Evolutionary conservation across 352 stramenopile genomes (phyloP).

Genomic region (Blastocystis sp.): DNA sequence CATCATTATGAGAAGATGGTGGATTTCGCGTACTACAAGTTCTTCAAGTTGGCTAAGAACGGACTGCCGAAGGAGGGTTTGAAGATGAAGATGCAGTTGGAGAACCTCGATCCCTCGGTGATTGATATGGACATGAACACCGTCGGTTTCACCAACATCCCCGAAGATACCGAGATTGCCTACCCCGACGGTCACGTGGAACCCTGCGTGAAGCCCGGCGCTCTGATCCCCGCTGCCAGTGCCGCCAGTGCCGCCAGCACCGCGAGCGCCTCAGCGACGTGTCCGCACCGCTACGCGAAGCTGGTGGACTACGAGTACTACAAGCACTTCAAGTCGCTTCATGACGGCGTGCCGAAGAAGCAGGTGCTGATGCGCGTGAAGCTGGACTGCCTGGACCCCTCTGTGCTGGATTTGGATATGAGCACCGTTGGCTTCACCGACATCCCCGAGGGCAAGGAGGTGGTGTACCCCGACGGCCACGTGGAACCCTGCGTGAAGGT

Average conservation of each 20-base stretch:
- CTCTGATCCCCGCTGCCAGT: too few relatives aligned
- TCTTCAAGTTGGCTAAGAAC: slow-evolving; percentile 76
- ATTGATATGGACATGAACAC: slow-evolving; percentile 74
- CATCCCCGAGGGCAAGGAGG: slow-evolving; percentile 31
- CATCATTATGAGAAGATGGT: slow-evolving; percentile 55
- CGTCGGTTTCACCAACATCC: slow-evolving; percentile 45
- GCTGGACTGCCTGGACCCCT: slow-evolving; percentile 71
- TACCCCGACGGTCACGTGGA: slow-evolving; percentile 50
- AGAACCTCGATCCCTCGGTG: slow-evolving; percentile 78
- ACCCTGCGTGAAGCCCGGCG: not conserved
- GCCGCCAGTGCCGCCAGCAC: not conserved
- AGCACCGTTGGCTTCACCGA: slow-evolving; percentile 49
- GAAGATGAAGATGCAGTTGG: slow-evolving; percentile 82
- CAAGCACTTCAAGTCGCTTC: slow-evolving; percentile 84
- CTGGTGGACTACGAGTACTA: slow-evolving; percentile 80
- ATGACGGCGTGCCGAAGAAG: slow-evolving; percentile 81
- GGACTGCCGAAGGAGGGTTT: slow-evolving; percentile 81
- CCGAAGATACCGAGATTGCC: not conserved
- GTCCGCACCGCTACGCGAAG: slow-evolving; percentile 74
- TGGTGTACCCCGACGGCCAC: slow-evolving; percentile 43
- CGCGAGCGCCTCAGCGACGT: not conserved
- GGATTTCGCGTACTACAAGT: slow-evolving; percentile 48
- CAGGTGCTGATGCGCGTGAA: slow-evolving; percentile 84
- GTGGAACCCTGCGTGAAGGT: slow-evolving; percentile 22
- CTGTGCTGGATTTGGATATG: slow-evolving; percentile 53